Percentiles rank a stretch among this genome's conserved stretches.
Conservation (phyloP, 345 rosid genomes). For the Salix arbutifolia region DNA sequence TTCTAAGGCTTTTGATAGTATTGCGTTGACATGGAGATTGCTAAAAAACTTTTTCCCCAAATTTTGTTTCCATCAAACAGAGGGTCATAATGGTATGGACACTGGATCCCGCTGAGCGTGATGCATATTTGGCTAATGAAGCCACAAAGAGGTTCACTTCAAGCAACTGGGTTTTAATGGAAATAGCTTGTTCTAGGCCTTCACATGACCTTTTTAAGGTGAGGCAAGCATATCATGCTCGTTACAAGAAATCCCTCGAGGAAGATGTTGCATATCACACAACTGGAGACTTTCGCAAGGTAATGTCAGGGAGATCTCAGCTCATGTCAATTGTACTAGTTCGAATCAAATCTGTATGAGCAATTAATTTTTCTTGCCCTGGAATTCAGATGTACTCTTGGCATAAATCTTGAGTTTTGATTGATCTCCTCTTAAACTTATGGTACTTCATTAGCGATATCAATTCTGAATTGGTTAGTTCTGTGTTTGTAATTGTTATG, state of each 20-base stretch:
- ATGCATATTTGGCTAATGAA: constrained; percentile 72
- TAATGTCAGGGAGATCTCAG: constrained; percentile 4
- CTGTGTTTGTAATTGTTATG: not conserved
- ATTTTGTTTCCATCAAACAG: constrained; percentile 32
- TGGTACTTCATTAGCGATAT: not conserved
- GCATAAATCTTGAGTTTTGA: not conserved
- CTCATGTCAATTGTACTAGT: no score
- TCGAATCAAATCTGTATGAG: not conserved
- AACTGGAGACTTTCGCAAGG: constrained; percentile 77
- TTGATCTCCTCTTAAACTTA: not conserved
- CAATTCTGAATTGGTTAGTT: not conserved
- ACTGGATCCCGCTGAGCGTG: constrained; percentile 70
- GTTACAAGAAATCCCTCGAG: constrained; percentile 72
- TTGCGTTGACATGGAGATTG: not conserved
- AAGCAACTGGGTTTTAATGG: constrained; percentile 70
- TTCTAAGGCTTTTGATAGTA: not conserved
- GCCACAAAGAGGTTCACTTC: constrained; percentile 64
- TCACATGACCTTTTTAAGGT: constrained; percentile 50
- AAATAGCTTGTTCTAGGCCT: constrained; percentile 79
- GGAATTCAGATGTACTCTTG: not conserved
- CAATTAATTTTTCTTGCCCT: not conserved
- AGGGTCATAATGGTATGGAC: constrained; percentile 64
- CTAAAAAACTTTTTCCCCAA: not conserved
- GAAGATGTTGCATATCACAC: constrained; percentile 89
- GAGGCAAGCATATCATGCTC: constrained; percentile 75